Base-by-base conservation (phyloP, 2,329 filamentous ascomycete species). In the Arthrobotrys megalospora region DNA sequence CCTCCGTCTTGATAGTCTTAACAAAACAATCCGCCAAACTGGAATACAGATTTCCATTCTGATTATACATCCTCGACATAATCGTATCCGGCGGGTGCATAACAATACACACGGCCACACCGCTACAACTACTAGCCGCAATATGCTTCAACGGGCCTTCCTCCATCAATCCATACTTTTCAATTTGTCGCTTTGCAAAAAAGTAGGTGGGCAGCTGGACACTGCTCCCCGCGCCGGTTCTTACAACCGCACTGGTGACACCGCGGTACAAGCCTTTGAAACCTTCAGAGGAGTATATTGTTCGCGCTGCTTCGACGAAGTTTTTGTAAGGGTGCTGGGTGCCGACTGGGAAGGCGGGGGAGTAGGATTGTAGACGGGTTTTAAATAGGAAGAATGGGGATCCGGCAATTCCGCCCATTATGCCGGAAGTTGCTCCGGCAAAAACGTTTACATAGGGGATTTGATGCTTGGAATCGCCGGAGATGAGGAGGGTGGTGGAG, bases 11-110 rank as follows among this genome's bases (percentile, higher is more conserved):
- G 79, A 99, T 88, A 0, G 96, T 99, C 86, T 97, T 94, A 84
- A 89, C 90, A 77, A 98, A 85, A 84, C 96, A 99, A 85, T 99
- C 96, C 80, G 97, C 92, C 3, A 96, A 93, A 75, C 94, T 92
- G 81, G 89, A 91, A 87, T 99, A 99, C n/a, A 99, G 88, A 84
- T 97, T 97, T 65, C 96, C 96, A 79, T 94, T 97, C 85, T 99
- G 96, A 87, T 99, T 99, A 88, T 99, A 99, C 87, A 99, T 91
- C 80, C 96, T 92, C 79, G 93, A 96, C 96, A 99, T 99, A 85
- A 99, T 93, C 4, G 96, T 99, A 84, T 99, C 96, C 83, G 96
- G 96, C 67, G 96, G 96, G 83, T 99, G 96, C 96, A 99, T 99
- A 80, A 98, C 91, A 82, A 93, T 93, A 86, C 96, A 99, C 16